A percentile compares a stretch with the other conserved stretches of the same genome.
These are phyloP conservation scores for Phenoliferia sp. DNA, from an alignment of 1,284 basidiomycete species.

Conservation along the genomic window DNA sequence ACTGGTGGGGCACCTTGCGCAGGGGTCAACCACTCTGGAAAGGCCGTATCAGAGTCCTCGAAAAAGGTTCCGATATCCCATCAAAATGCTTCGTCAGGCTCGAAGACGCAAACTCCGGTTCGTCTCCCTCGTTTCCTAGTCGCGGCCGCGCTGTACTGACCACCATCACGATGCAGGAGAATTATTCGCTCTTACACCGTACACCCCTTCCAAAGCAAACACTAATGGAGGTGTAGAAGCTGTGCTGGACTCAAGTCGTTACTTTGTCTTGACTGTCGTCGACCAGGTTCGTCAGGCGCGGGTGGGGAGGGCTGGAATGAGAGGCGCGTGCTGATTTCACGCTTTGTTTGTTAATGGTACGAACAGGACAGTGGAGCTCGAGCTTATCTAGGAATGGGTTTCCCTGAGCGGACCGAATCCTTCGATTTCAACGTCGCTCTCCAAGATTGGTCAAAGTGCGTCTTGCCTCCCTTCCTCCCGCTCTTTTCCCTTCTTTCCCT, in stretches of 20 bases:
- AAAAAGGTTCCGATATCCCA: conserved; percentile 49
- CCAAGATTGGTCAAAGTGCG: conserved; percentile 51
- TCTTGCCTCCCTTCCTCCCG: not conserved
- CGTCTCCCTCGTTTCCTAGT: conserved; percentile 25
- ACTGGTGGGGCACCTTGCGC: conserved; percentile 22
- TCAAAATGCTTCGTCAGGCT: conserved; percentile 60
- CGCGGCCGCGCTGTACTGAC: not conserved
- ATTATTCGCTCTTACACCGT: conserved; percentile 87
- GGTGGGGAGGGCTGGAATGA: not conserved
- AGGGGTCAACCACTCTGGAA: conserved; percentile 67
- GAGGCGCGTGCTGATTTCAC: not conserved
- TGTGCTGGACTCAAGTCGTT: conserved; percentile 90
- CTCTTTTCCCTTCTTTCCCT: not conserved
- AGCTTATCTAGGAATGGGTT: conserved; percentile 80
- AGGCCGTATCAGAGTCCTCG: conserved; percentile 76
- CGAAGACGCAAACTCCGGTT: conserved; percentile 71
- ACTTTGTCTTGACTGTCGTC: conserved; percentile 45
- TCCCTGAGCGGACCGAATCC: conserved; percentile 81
- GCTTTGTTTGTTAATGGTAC: not conserved
- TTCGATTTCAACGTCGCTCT: conserved; percentile 95
- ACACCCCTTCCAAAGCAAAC: conserved; percentile 63
- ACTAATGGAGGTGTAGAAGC: conserved; percentile 71
- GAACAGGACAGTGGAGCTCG: conserved; percentile 5
- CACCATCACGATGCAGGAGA: conserved; percentile 36
- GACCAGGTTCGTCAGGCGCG: conserved; percentile 11